Evolutionary conservation across 257 asterid genomes (phyloP), one percentile per base, ranked within the genome.

Genomic region (Primulina eburnea): DNA sequence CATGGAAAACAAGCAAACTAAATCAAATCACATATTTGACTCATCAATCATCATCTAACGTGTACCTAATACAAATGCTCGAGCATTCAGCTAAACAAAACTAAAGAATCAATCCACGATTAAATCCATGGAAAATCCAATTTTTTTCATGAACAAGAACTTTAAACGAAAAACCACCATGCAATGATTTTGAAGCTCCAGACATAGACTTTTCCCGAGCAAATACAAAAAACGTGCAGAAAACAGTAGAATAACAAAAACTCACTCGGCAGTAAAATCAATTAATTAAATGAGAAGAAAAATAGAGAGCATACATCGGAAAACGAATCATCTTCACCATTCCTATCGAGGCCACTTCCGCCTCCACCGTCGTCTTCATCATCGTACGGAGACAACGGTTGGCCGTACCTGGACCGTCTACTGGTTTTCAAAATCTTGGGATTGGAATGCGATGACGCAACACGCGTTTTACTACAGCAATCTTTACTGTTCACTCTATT

Each of bases 391-490:
- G 96, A 92, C 65, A 86, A 79, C 0, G 81, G 76, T 26, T 79
- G 87, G 20, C 92, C 96, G 67, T 77, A 69, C 82, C 88, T 80
- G 65, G 96, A 84, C 79, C 82, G 89, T 65, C 89, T 88, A n/a
- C 89, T 92, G 71, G 88, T 73, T 83, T 89, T 89, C 74, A 89
- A 71, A 77, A 89, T 83, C 81, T 79, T 92, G 6, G 87, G 85
- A 74, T 82, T 89, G 67, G 98, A 86, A 73, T 92, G 96, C 18
- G 96, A 86, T 6, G 96, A 88, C 38, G 76, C 77, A 21, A 88
- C 92, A 1, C 74, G 77, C 8, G 81, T 63, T 60, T 58, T 73
- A 67, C 30, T 5, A 16, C 38, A 10, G 72, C 74, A 70, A 24
- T 28, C 63, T 68, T 72, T 53, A 34, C 71, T 12, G 63, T 43